These are phyloP conservation scores for Russula compacta DNA, from an alignment of 768 basidiomycete genomes.

Conservation along the genomic window DNA sequence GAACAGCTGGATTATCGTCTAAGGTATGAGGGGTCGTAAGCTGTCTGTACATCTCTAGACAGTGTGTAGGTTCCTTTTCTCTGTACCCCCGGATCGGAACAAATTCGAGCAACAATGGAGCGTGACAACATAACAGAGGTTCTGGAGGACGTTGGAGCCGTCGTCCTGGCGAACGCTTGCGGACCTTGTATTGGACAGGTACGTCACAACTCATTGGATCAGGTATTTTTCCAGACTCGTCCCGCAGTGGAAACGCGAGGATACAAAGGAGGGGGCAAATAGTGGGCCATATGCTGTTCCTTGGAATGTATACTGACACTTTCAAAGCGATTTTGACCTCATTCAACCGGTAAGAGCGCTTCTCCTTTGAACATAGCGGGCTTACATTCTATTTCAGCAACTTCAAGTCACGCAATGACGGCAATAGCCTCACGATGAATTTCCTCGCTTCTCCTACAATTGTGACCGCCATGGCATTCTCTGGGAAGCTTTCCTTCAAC, in stretches of 20 bases:
- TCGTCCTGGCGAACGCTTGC: conserved; percentile 94
- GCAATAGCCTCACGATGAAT: conserved; percentile 91
- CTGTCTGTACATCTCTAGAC: not conserved
- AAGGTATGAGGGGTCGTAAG: conserved; percentile 36
- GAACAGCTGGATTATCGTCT: conserved; percentile 66
- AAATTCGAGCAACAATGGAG: conserved; percentile 96
- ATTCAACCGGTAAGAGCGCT: conserved; percentile 67
- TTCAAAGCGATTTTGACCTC: conserved; percentile 83
- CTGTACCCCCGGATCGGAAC: conserved; percentile 87
- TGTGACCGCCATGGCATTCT: conserved; percentile 96
- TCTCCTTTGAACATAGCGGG: not conserved
- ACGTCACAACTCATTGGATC: conserved; percentile 6
- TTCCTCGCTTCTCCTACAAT: conserved; percentile 96
- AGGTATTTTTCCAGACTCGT: not conserved
- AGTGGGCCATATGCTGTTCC: conserved; percentile 35
- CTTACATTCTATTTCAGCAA: conserved; percentile 34
- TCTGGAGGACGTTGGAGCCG: conserved; percentile 83
- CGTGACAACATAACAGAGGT: conserved; percentile 78
- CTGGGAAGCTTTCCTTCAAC: conserved; percentile 89
- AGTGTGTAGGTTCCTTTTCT: conserved; percentile 67
- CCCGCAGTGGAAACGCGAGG: conserved; percentile 82
- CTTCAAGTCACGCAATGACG: conserved; percentile 95
- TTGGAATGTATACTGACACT: conserved; percentile 2
- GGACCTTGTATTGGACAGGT: conserved; percentile 98
- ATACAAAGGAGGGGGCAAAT: conserved; percentile 83